These are phyloP conservation scores for barley (Hordeum vulgare) DNA, from an alignment of 176 grass and related monocot genomes.

Conservation along the genomic window MorexV3_pseudomolecules_assembly NC_058520.1:536805594-536806093, in stretches of 20 bases:
- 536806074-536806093: no score
- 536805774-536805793: constrained; percentile 2
- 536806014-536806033: no score
- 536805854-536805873: not conserved
- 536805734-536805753: constrained; percentile 31
- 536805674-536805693: constrained; percentile 28
- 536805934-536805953: no score
- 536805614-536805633: not conserved
- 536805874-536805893: not conserved
- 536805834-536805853: not conserved
- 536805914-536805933: no score
- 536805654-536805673: not conserved
- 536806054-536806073: no score
- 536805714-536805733: not conserved
- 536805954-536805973: not conserved
- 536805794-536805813: not conserved
- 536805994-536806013: no score
- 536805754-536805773: constrained; percentile 6
- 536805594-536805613: constrained; percentile 9
- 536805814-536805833: not conserved
- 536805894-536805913: no score
- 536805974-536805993: not conserved
- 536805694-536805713: constrained; percentile 32
- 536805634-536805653: not conserved
- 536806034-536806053: no score